Percentiles rank a stretch among this genome's conserved stretches.
Conservation (phyloP, 2,329 filamentous ascomycete genomes). For the Claviceps lovelessii region DNA sequence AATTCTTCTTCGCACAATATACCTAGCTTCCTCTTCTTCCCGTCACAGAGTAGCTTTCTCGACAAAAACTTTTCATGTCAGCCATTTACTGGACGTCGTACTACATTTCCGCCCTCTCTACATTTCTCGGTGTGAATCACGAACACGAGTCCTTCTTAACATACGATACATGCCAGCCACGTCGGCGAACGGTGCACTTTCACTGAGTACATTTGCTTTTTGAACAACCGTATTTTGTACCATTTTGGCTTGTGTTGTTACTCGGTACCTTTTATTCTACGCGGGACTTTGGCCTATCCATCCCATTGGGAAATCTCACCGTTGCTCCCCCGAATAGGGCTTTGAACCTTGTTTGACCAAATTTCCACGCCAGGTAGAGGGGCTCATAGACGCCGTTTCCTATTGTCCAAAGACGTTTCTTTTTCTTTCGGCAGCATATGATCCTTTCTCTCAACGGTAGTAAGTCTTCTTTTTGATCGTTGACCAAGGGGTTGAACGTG, state of each 20-base stretch:
- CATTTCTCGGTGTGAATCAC: constrained; percentile 2
- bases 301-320: background rate
- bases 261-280: constrained; percentile 1
- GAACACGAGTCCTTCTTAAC: constrained; percentile 4
- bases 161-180: constrained; percentile 3
- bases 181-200: background rate
- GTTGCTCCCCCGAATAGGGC: background rate
- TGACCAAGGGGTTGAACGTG: background rate
- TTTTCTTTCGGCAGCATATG: too few species aligned
- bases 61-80: background rate
- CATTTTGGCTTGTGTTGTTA: background rate
- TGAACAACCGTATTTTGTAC: background rate
- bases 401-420: background rate
- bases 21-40: background rate
- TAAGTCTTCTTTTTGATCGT: background rate
- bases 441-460: background rate
- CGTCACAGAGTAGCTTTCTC: background rate
- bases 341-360: background rate
- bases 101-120: background rate
- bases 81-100: constrained; percentile 2
- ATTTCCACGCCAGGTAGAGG: background rate
- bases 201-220: background rate
- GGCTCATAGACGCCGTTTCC: background rate
- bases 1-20: background rate
- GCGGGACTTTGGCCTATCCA: background rate